A percentile compares a stretch with the other conserved stretches of the same genome.
Evolutionary conservation across 106 monocot genomes (phyloP).

Genomic region (Agapanthus africanus): DNA sequence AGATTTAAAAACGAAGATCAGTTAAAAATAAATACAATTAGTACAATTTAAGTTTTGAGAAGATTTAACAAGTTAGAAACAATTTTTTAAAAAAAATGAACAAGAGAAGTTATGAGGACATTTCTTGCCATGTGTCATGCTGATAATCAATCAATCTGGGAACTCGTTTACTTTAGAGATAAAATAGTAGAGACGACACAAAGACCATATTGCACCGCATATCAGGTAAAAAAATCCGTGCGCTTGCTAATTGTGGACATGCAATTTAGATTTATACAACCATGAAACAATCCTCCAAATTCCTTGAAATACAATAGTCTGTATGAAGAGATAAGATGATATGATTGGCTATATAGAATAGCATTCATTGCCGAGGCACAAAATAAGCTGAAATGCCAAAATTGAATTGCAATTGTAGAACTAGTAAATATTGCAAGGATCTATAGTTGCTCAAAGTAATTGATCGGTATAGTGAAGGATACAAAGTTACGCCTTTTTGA

Average conservation of each 20-base stretch:
- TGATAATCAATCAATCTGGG: no score
- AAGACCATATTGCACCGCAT: neutral
- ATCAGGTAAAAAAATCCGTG: neutral
- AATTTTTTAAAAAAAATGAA: no score
- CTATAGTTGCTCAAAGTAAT: neutral
- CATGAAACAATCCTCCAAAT: neutral
- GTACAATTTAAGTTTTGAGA: no score
- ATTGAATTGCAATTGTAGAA: neutral
- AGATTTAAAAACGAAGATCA: no score
- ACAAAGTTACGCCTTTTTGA: no score
- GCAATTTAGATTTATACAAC: neutral
- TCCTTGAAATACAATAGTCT: neutral
- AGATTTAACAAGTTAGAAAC: no score
- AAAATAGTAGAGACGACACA: no score
- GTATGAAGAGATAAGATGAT: neutral
- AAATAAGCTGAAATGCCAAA: neutral
- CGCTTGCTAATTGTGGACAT: neutral
- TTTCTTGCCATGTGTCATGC: no score
- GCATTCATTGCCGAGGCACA: neutral
- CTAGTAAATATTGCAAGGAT: neutral
- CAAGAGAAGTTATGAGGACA: no score
- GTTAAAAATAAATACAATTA: no score
- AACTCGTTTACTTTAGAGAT: no score
- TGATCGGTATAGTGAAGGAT: no score
- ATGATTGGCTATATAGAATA: neutral